Evolutionary conservation across 208 protist species (phyloP).

Genomic region (Crithidia bombi): DNA sequence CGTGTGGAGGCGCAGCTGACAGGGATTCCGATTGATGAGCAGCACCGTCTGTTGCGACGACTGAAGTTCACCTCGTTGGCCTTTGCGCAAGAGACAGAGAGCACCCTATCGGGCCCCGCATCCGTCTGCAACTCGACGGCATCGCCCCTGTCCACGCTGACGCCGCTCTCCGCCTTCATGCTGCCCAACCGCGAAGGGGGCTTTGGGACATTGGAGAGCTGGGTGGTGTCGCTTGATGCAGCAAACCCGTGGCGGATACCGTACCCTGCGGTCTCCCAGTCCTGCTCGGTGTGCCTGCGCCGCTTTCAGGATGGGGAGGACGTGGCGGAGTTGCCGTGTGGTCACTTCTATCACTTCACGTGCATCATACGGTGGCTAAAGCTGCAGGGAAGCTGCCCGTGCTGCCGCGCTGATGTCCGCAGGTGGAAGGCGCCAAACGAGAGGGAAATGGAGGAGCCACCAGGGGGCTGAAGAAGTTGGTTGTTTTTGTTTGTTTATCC

Average conservation of each 20-base stretch:
- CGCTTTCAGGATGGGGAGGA: conserved; percentile 32
- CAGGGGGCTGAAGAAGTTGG: too few relatives aligned
- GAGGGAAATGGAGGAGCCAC: too few relatives aligned
- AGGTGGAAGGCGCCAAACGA: not conserved
- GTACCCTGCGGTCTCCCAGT: conserved; percentile 13
- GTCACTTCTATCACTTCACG: conserved; percentile 35
- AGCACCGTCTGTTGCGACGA: conserved; percentile 21
- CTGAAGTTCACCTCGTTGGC: conserved; percentile 12
- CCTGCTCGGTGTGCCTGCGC: conserved; percentile 40
- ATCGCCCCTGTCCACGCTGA: not conserved
- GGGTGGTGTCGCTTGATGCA: conserved; percentile 18
- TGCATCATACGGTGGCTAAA: conserved; percentile 41
- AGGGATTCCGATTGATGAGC: conserved; percentile 20
- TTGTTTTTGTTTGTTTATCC: too few relatives aligned
- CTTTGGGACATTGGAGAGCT: conserved; percentile 7
- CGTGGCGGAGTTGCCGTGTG: conserved; percentile 44
- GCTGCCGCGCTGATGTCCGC: conserved; percentile 34
- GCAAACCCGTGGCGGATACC: not conserved
- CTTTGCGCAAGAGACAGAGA: conserved; percentile 5
- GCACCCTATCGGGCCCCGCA: not conserved
- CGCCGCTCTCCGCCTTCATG: not conserved
- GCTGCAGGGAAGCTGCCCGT: conserved; percentile 34
- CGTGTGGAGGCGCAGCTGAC: not conserved
- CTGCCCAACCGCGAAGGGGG: not conserved
- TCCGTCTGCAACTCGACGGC: not conserved